Evolutionary conservation across 208 protist genomes (phyloP), one percentile per base, ranked within the genome.

Genomic region (Angomonas deanei): DNA sequence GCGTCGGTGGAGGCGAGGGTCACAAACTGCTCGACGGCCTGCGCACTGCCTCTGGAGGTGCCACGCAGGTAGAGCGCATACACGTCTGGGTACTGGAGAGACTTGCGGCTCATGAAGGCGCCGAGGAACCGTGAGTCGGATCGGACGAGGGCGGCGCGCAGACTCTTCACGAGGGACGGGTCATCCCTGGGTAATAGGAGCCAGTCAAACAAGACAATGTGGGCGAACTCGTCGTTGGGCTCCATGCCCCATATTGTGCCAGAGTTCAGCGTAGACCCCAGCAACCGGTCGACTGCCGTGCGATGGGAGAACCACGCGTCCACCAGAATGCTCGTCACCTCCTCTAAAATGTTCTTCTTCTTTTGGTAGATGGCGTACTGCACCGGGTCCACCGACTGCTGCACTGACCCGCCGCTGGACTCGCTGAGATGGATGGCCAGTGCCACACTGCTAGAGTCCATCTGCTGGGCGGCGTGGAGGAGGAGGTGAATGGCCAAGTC

Each of bases 131-230:
- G 77, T 24, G 90, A 96, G 23, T 68, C 76, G 32, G 74, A 64
- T 10, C 70, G 63, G 4, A 87, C 67, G 21, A 96, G 72, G 1
- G 86, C 91, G 15, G 86, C 80, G 4, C 75, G 80, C n/a, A 96
- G 71, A 61, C 71, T 70, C 47, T 71, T 65, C 27, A 68, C 61
- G 11, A 88, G 79, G 13, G 57, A 66, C 3, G 50, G 28, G 65
- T 93, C 86, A 3, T 88, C 74, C 19, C 90, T 84, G 0, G 83
- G 85, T 10, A 77, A 69, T 36, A 69, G 77, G 47, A 96, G 69
- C 83, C 87, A 96, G 62, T 91, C 86, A 61, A 96, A 91, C 32
- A 96, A 71, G 50, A 84, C 86, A 63, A 77, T 89, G 67, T 96
- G 90, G 13, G 86, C 75, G 54, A 91, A 74, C 72, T 92, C 83